Evolutionary conservation across 1,139 yeast genomes (phyloP).

Genomic region (Blastobotrys petasosporus): DNA sequence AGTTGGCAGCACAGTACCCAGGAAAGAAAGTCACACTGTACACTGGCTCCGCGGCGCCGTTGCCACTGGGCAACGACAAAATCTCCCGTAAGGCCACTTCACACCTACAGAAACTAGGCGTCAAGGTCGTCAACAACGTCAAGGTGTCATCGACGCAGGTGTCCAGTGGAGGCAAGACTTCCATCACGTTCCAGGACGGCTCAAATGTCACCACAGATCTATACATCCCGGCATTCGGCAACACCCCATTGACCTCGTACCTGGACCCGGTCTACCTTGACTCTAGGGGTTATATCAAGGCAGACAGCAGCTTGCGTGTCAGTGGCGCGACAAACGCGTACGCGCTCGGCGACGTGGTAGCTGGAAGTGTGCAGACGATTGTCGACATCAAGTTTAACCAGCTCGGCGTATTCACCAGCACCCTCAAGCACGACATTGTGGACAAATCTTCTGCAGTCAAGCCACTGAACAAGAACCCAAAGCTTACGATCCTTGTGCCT

Average conservation of each 20-base stretch:
- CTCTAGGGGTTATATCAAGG: slow-evolving; percentile 15
- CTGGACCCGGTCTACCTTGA: slow-evolving; percentile 20
- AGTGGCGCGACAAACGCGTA: slow-evolving; percentile 20
- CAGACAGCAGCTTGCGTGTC: slow-evolving; percentile 23
- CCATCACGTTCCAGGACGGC: too few relatives aligned
- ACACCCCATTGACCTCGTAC: slow-evolving; percentile 24
- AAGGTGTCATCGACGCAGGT: slow-evolving; percentile 11
- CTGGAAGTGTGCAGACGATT: slow-evolving; percentile 16
- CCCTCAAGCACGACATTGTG: slow-evolving; percentile 18
- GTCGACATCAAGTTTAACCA: slow-evolving; percentile 18
- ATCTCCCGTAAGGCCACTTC: slow-evolving; percentile 10
- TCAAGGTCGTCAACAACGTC: slow-evolving; percentile 20
- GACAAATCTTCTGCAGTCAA: background rate
- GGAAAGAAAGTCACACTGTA: background rate
- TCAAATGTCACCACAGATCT: slow-evolving; percentile 14
- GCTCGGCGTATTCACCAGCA: slow-evolving; percentile 12
- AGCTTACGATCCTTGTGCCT: slow-evolving; percentile 17
- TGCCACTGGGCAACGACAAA: background rate
- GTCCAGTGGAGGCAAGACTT: slow-evolving; percentile 1
- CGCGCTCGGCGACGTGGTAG: slow-evolving; percentile 26
- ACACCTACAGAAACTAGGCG: slow-evolving; percentile 20
- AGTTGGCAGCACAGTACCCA: background rate
- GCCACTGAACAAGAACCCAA: background rate
- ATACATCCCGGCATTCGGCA: slow-evolving; percentile 21
- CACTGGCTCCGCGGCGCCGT: background rate